A percentile compares a stretch with the other conserved stretches of the same genome.
These are phyloP conservation scores for Trichoderma gamsii DNA, from an alignment of 495 filamentous ascomycete species.

Conservation along the genomic window DNA sequence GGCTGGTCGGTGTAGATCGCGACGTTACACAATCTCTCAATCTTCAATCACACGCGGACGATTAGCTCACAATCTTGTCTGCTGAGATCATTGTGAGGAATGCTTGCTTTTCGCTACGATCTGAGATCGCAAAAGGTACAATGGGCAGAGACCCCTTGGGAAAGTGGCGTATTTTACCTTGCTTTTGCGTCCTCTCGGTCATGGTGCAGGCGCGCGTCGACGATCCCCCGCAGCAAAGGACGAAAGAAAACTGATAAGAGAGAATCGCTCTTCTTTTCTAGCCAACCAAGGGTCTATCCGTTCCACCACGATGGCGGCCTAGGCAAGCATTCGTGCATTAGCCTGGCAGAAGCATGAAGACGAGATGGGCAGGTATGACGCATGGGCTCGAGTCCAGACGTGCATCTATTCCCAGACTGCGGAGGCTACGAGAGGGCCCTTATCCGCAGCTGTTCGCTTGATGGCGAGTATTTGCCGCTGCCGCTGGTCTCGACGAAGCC, in stretches of 20 bases:
- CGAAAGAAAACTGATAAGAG: not conserved
- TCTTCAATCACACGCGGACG: not conserved
- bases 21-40: not conserved
- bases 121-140: not conserved
- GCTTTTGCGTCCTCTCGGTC: not conserved
- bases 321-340: slow-evolving; percentile 5
- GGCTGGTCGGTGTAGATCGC: not conserved
- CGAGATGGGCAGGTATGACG: slow-evolving; percentile 13
- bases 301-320: not conserved
- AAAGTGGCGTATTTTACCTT: slow-evolving; percentile 7
- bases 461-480: not conserved
- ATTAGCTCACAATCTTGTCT: not conserved
- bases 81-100: not conserved
- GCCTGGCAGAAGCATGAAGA: slow-evolving; percentile 8
- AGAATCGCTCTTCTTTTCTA: not conserved
- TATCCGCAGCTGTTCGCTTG: not conserved
- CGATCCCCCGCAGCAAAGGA: slow-evolving; percentile 13
- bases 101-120: not conserved
- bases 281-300: not conserved
- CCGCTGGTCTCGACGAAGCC: not conserved
- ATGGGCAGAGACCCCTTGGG: not conserved
- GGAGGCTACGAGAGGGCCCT: not conserved
- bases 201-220: not conserved
- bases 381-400: not conserved
- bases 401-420: slow-evolving; percentile 10